Percentiles rank a stretch among this genome's conserved stretches.
Evolutionary conservation across 169 alveolate genomes (phyloP).

Genomic region (Cyclospora cayetanensis): DNA sequence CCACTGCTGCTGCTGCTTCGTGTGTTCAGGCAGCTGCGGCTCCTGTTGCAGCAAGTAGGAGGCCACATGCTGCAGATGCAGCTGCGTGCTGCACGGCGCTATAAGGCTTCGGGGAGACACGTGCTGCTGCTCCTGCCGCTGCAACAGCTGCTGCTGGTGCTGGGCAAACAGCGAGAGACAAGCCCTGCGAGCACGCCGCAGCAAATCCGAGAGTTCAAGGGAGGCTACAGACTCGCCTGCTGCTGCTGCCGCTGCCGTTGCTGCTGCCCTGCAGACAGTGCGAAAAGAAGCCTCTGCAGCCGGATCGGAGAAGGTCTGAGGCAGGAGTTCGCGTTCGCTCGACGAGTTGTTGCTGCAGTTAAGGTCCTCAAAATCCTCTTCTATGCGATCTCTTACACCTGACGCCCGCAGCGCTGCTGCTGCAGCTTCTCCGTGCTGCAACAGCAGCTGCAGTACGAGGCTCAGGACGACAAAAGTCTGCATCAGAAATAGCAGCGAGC

Average conservation of each 20-base stretch:
- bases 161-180: slow-evolving; percentile 19
- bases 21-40: neutral
- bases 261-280: neutral
- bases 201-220: neutral
- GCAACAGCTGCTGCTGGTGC: neutral
- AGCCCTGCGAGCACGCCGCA: neutral
- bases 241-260: slow-evolving; percentile 23
- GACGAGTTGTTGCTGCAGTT: neutral
- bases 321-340: neutral
- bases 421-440: slow-evolving; percentile 39
- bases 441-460: slow-evolving; percentile 56
- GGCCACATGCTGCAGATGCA: slow-evolving; percentile 44
- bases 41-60: neutral
- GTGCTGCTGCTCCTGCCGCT: neutral
- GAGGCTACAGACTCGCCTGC: neutral
- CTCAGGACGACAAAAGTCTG: slow-evolving; percentile 55
- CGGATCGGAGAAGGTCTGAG: neutral
- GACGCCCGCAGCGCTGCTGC: slow-evolving; percentile 52
- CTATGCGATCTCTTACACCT: slow-evolving; percentile 55
- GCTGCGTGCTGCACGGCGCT: slow-evolving; percentile 21
- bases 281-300: neutral
- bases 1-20: slow-evolving; percentile 47
- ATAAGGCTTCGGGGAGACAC: neutral
- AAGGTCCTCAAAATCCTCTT: neutral
- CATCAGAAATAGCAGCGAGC: neutral